Evolutionary conservation across 129 eudicot species (phyloP), one percentile per base, ranked within the genome.

Genomic region (Centella asiatica): DNA sequence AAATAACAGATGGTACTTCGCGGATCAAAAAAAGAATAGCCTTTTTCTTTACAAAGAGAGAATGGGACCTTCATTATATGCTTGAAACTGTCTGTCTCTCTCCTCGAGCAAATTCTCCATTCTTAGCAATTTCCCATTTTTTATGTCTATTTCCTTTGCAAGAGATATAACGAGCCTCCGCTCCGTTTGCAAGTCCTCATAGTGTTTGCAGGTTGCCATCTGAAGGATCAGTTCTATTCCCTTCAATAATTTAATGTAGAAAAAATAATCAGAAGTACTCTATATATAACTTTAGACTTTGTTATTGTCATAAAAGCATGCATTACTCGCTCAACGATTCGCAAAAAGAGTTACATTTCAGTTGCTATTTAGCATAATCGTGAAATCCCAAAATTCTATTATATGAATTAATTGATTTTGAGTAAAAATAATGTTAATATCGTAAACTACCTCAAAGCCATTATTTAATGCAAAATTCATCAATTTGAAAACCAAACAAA

Each of bases 41-140:
- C n/a, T 32, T 22, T 17, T 27, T 57, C 45, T 33, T 0, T 9
- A 57, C 15, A 19, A 57, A 28, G 13, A 1, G n/a, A n/a, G n/a
- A n/a, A n/a, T n/a, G n/a, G 0, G 33, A 57, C 63, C 63, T 57
- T 57, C 63, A 40, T 57, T 57, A 19, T n/a, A 57, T 33, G 63
- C 28, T 57, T 57, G 63, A 57, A 57, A 24, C 45, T 28, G 28
- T 19, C 28, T 11, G 20, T 57, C 28, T 57, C 15, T 57, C 46
- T 20, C 29, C 7, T 57, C 29, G 29, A 11, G 27, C 46, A 12
- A 13, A 23, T 40, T 0, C 63, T 33, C 63, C n/a, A 57, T 57
- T 33, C 34, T 40, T 14, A 57, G 22, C 27, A 57, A 34, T 32
- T 34, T 57, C 28, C 29, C 63, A 57, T 57, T 57, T 22, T 57